Conservation (phyloP, 2,329 filamentous ascomycete genomes). For the Emmonsia crescens region DNA sequence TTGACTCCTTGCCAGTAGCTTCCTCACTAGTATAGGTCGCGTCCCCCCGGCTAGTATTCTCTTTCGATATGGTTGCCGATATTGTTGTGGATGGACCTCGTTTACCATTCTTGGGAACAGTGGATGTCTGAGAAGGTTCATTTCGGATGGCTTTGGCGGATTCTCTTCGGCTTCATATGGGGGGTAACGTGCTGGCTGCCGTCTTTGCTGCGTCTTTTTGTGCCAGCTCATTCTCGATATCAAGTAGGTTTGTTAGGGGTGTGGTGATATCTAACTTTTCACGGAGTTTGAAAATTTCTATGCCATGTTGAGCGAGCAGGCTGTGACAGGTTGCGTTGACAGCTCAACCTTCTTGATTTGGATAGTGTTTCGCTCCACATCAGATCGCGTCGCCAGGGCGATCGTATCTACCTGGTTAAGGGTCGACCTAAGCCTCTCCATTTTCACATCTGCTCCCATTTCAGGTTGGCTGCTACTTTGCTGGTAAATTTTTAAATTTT, state of each 20-base stretch:
- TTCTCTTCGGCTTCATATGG: background rate
- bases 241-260: background rate
- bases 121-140: background rate
- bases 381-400: background rate
- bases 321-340: background rate
- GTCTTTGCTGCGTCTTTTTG: background rate
- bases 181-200: background rate
- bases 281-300: background rate
- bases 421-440: background rate
- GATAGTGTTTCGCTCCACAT: background rate
- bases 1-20: background rate
- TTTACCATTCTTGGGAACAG: background rate
- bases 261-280: background rate
- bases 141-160: background rate
- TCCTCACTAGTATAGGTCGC: background rate
- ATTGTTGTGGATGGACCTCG: background rate
- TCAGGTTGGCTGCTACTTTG: background rate
- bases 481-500: background rate
- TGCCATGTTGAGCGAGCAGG: background rate
- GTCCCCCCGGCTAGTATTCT: too few relatives aligned
- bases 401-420: background rate
- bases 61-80: too few relatives aligned
- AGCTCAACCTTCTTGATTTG: background rate
- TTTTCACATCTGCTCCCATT: background rate
- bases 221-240: background rate